Evolutionary conservation across 345 rosid genomes (phyloP).

Genomic region (Rhodomyrtus tomentosa): DNA sequence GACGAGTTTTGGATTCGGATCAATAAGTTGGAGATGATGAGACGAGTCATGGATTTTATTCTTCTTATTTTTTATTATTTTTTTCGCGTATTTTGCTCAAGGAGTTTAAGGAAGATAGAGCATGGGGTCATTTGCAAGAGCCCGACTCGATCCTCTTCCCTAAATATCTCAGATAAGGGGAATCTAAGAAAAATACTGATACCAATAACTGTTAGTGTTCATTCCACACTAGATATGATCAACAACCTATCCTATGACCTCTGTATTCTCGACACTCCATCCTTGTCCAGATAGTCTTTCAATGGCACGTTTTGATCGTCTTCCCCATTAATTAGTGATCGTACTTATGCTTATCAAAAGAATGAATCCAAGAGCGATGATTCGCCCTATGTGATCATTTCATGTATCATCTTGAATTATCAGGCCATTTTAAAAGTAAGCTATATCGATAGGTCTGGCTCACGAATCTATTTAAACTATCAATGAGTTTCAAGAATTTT

Average conservation of each 20-base stretch:
- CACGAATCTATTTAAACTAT: not conserved
- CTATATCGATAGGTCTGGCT: not conserved
- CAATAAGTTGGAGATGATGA: not conserved
- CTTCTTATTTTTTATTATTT: too few species aligned
- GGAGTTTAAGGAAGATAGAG: not conserved
- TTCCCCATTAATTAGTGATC: not conserved
- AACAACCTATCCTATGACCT: not conserved
- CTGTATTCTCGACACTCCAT: not conserved
- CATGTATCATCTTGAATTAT: not conserved
- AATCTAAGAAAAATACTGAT: rapidly evolving
- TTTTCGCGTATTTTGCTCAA: not conserved
- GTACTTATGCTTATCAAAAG: not conserved
- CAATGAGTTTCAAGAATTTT: not conserved
- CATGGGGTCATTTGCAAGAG: not conserved
- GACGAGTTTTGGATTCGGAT: not conserved
- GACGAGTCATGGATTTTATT: not conserved
- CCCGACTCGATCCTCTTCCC: not conserved
- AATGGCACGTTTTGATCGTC: not conserved
- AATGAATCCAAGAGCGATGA: not conserved
- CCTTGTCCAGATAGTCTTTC: not conserved
- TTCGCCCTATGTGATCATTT: rapidly evolving
- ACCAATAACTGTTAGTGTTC: rapidly evolving
- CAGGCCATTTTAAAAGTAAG: not conserved
- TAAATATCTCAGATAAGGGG: not conserved
- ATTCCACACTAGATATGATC: not conserved